Evolutionary conservation across 345 rosid genomes (phyloP), one percentile per base, ranked within the genome.

Genomic region (Microcos paniculata): DNA sequence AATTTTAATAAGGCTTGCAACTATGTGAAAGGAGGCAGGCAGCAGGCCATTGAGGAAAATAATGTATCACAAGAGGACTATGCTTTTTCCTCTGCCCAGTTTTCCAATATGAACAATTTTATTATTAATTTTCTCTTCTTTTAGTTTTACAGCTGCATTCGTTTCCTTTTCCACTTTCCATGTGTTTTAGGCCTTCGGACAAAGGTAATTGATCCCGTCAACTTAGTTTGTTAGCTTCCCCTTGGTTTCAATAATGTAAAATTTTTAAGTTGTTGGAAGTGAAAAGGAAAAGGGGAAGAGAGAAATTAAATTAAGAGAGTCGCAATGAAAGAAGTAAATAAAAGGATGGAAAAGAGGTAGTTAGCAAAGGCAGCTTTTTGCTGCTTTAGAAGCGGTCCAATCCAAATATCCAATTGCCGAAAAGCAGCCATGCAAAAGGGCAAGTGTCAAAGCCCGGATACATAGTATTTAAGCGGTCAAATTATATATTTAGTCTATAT

Each of bases 1-100:
- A 35, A 21, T 38, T 80, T 26, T 75, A 86, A 87, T 84, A 88
- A 87, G 81, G 85, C 89, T 79, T 81, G 85, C 78, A 78, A 65
- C 82, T 65, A 84, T 76, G 76, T 65, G 68, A 52, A 83, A 55
- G 80, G 57, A 63, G 71, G 80, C 77, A 62, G 46, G 72, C 38
- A n/a, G 74, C 62, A 80, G 76, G 77, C 80, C 78, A 80, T 56
- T 66, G 76, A 78, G 65, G 38, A 74, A 75, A 83, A 84, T 78
- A 80, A 87, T 75, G 84, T 73, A 35, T 35, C 46, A 53, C 28
- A 71, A 76, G 78, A 78, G 65, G 35, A 24, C 23, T 15, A 14
- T 51, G 24, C 59, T 59, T 23, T 15, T 38, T 70, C 35, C 52
- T 52, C 62, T 58, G 16, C 6, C 30, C 23, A 15, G 19, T 68